Percentiles rank a stretch among this genome's conserved stretches.
Evolutionary conservation across 2,329 filamentous ascomycete species (phyloP).

Genomic region (Fusarium vanettenii): DNA sequence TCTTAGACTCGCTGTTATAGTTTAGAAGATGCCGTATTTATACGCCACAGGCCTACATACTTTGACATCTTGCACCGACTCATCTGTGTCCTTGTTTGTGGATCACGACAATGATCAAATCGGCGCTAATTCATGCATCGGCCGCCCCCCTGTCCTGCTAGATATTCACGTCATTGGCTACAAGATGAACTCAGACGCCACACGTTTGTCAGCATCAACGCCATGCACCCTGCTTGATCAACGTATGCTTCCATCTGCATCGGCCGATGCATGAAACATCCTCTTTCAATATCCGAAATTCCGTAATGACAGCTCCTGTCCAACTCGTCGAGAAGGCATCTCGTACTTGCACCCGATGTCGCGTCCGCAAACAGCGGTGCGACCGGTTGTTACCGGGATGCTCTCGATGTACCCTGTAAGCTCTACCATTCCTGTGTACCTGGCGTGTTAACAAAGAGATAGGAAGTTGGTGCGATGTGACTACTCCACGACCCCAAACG

Average conservation of each 20-base stretch:
- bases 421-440: background rate
- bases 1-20: too few relatives aligned
- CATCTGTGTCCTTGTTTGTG: background rate
- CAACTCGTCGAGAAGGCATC: background rate
- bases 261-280: background rate
- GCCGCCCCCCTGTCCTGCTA: background rate
- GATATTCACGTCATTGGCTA: background rate
- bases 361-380: constrained; percentile 6
- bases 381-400: background rate
- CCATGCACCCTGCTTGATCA: background rate
- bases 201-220: background rate
- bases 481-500: background rate
- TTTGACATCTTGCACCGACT: background rate
- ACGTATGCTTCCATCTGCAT: background rate
- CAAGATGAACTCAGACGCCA: background rate
- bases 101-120: background rate
- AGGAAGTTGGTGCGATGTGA: background rate
- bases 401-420: background rate
- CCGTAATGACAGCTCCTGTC: background rate
- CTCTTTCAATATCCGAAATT: background rate
- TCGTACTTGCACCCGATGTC: background rate
- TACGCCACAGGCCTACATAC: background rate
- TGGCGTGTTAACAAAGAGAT: background rate
- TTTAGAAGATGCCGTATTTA: background rate
- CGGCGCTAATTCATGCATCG: constrained; percentile 1